Base-by-base conservation (phyloP, 176 grass and related monocot species). In the Oryza rufipogon region DNA sequence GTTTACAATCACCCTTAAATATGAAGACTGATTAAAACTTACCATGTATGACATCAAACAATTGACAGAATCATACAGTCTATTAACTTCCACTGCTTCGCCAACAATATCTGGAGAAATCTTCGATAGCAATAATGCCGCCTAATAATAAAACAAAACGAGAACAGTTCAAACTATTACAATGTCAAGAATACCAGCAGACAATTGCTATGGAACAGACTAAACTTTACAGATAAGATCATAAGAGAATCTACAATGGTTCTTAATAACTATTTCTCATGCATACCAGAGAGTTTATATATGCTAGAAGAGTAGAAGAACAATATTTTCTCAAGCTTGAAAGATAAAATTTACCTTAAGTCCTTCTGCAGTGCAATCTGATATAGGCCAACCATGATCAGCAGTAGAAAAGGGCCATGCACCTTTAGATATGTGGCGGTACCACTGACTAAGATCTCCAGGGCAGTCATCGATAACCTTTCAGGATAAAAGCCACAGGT, bases 361-460 rank as follows among this genome's bases (percentile, higher is more conserved):
- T 89, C 93, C 96, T 96, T 96, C 96, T 36, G 93, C 87, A 76
- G 93, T 96, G 83, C 96, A 99, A 88, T 96, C 96, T 63, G 96
- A 99, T 90, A 96, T 86, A 85, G 93, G 89, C 96, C 96, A 99
- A 49, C 96, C 96, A 42, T 99, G 87, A 79, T 99, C 96, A 41
- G 30, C 88, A n/a, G 86, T 96, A 38, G 96, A 99, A 66, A 99
- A 99, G 9, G 96, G 88, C 96, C 96, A 99, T 86, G 93, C 91
- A 79, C 93, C 96, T 99, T 99, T 99, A 77, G 96, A 98, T 78
- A 95, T 92, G 89, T 98, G 96, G 71, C 93, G 93, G 63, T 99
- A 96, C 93, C 93, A 99, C 2, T 78, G 78, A 76, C 82, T 76
- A 73, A 99, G 88, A 82, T 96, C 84, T 41, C 91, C 93, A 68